Conservation (phyloP, 2,329 filamentous ascomycete species). For the Coniella vitis region DNA sequence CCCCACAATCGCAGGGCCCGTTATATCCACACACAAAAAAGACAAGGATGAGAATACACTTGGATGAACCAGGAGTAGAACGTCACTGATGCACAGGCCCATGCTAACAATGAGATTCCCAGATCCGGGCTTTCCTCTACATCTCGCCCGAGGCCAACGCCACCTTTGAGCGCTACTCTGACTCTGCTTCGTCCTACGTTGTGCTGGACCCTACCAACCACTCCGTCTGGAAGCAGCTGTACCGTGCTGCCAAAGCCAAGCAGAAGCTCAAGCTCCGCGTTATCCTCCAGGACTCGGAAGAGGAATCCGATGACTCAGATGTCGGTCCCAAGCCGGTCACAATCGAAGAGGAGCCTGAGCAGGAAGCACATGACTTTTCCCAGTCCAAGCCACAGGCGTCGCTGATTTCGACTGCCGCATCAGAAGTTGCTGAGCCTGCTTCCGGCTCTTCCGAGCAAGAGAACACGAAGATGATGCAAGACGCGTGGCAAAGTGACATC, state of each 20-base stretch:
- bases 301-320: conserved; percentile 29
- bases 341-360: conserved; percentile 14
- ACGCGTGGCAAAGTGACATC: no score
- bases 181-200: conserved; percentile 78
- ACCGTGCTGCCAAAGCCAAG: conserved; percentile 95
- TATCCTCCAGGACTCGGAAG: conserved; percentile 36
- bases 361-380: conserved; percentile 8
- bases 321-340: conserved; percentile 29
- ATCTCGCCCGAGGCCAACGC: conserved; percentile 57
- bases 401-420: conserved; percentile 10
- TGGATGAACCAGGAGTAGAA: no score
- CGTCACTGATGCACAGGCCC: no score
- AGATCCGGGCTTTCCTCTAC: conserved; percentile 65
- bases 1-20: no score
- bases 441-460: neutral
- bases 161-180: conserved; percentile 87
- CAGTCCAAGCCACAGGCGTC: conserved; percentile 19
- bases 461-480: neutral
- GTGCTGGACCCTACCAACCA: conserved; percentile 69
- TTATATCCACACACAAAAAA: no score
- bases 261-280: conserved; percentile 88
- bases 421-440: conserved; percentile 1
- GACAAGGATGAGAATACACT: no score
- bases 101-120: conserved; percentile 4
- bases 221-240: conserved; percentile 91